Percentiles rank a stretch among this genome's conserved stretches.
These are phyloP conservation scores for Dunaliella sp. DNA, from an alignment of 139 green algal genomes.

Conservation along the genomic window DNA sequence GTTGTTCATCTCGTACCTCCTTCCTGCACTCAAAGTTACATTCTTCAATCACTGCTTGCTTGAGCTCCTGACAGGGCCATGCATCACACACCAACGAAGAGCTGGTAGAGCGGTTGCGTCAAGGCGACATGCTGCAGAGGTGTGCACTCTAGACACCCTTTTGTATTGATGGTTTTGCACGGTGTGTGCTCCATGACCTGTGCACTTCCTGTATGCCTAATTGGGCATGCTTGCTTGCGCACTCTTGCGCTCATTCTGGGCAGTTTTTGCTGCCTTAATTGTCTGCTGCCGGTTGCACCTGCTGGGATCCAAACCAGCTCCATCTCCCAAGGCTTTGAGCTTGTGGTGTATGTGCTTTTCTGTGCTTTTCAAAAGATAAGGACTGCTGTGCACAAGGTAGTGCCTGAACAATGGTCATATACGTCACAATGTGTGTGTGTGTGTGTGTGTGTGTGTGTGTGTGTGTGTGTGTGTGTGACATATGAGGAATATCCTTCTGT, in stretches of 20 bases:
- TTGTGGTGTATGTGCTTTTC: background rate
- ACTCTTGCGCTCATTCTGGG: background rate
- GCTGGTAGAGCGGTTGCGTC: constrained; percentile 11
- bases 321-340: no score
- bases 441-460: background rate
- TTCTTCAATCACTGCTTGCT: background rate
- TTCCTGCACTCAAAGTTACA: background rate
- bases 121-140: background rate
- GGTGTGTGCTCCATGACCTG: no score
- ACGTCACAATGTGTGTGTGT: background rate
- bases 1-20: background rate
- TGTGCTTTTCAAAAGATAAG: no score
- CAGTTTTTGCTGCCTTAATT: background rate
- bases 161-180: no score
- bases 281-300: background rate
- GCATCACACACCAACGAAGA: background rate
- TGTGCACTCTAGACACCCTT: background rate
- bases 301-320: no score
- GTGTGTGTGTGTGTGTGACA: background rate
- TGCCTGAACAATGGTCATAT: no score
- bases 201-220: background rate
- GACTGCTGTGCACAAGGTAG: no score
- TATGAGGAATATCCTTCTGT: background rate
- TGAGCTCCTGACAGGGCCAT: background rate
- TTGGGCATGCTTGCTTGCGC: background rate